Evolutionary conservation across 2,329 filamentous ascomycete genomes (phyloP).

Genomic region (Pseudogymnoascus destructans): DNA sequence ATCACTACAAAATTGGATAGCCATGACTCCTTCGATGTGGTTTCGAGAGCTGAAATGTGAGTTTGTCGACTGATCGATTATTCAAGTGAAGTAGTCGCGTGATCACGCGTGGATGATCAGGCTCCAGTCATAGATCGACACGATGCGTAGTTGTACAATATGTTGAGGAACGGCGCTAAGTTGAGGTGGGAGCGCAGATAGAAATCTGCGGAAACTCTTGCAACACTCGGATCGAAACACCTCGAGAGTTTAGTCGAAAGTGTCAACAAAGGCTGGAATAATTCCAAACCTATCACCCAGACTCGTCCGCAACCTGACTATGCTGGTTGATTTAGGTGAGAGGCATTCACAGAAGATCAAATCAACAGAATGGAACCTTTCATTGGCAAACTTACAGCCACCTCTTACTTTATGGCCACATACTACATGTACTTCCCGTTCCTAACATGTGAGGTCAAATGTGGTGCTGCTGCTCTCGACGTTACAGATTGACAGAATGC

Average conservation of each 20-base stretch:
- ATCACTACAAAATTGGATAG: too few species aligned
- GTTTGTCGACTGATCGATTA: too few species aligned
- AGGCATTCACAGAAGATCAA: constrained; percentile 33
- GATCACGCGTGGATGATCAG: too few species aligned
- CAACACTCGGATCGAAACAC: constrained; percentile 16
- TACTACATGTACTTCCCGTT: constrained; percentile 38
- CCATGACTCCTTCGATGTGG: too few species aligned
- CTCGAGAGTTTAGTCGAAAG: constrained; percentile 29
- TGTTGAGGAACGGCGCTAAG: too few species aligned
- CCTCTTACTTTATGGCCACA: constrained; percentile 33
- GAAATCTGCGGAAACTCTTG: constrained; percentile 29
- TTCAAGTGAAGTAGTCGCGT: too few species aligned
- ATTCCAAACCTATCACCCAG: constrained; percentile 30
- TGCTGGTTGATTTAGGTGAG: constrained; percentile 30
- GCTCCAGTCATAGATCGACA: too few species aligned
- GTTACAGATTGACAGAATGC: constrained; percentile 30
- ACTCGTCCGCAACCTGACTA: constrained; percentile 37
- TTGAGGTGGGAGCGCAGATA: too few species aligned
- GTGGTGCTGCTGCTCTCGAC: constrained; percentile 28
- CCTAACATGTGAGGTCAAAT: constrained; percentile 36
- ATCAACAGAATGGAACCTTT: constrained; percentile 30
- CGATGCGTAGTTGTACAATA: too few species aligned
- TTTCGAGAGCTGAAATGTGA: too few species aligned
- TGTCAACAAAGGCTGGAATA: constrained; percentile 32
- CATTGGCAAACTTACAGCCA: constrained; percentile 27